Conservation (phyloP, 768 basidiomycete species). For the Royoungia palumana region DNA sequence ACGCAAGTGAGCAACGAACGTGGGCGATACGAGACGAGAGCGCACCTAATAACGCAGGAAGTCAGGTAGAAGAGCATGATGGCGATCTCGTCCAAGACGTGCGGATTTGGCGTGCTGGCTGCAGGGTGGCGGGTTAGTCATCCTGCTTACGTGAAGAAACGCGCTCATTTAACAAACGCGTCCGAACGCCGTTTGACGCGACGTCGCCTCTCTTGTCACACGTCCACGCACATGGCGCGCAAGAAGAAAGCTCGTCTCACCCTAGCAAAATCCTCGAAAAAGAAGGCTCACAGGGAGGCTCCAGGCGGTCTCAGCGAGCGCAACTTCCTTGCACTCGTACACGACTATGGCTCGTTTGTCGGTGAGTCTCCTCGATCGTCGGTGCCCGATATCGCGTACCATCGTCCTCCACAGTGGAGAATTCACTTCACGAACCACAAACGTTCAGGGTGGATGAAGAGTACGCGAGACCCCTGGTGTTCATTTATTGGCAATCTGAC, state of each 20-base stretch:
- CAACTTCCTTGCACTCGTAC: constrained; percentile 12
- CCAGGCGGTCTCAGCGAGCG: constrained; percentile 6
- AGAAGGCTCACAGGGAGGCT: background rate
- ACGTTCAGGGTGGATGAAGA: constrained; percentile 32
- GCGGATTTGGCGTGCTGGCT: background rate
- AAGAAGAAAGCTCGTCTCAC: constrained; percentile 17
- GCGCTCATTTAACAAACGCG: constrained; percentile 28
- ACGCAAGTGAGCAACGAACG: background rate
- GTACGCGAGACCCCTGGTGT: constrained; percentile 28
- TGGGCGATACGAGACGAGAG: constrained; percentile 26
- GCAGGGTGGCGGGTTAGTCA: constrained; percentile 4
- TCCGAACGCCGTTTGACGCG: constrained; percentile 15
- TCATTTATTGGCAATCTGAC: background rate
- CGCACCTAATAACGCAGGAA: constrained; percentile 41
- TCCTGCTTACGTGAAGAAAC: constrained; percentile 24
- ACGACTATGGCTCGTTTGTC: constrained; percentile 10
- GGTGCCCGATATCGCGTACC: background rate
- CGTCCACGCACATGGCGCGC: constrained; percentile 23
- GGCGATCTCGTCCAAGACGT: constrained; percentile 1
- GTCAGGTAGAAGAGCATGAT: constrained; percentile 43
- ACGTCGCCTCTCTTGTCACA: constrained; percentile 4
- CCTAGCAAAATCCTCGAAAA: constrained; percentile 10
- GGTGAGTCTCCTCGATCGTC: constrained; percentile 11
- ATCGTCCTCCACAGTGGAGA: constrained; percentile 8
- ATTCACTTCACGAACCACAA: constrained; percentile 12